Evolutionary conservation across 352 stramenopile genomes (phyloP).

Genomic region (Phytophthora pluvialis): DNA sequence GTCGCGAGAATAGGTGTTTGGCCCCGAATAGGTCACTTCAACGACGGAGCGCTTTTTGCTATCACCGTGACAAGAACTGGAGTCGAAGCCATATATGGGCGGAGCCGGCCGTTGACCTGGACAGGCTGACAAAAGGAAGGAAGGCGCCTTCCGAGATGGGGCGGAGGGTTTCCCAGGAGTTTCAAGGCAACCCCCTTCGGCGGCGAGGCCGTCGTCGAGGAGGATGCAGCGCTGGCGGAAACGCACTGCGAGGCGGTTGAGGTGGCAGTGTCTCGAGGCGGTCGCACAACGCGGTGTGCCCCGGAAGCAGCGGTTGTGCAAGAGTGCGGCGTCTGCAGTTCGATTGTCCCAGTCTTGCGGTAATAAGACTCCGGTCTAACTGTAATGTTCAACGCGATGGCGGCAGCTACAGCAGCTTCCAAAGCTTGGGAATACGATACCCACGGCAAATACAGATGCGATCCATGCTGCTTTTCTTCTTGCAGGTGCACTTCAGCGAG

Average conservation of each 20-base stretch:
- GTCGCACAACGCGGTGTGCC: slow-evolving; percentile 10
- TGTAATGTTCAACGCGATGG: neutral
- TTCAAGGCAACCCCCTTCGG: slow-evolving; percentile 13
- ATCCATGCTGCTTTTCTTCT: neutral
- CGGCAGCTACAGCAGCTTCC: neutral
- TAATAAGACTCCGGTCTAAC: neutral
- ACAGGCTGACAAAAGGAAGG: slow-evolving; percentile 13
- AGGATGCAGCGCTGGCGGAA: slow-evolving; percentile 18
- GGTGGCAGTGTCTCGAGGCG: neutral
- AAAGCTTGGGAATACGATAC: neutral
- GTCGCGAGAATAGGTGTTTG: slow-evolving; percentile 6
- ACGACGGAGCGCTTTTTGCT: neutral
- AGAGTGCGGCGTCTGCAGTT: slow-evolving; percentile 19
- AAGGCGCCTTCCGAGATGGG: slow-evolving; percentile 10
- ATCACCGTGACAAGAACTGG: neutral
- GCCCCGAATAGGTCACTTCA: slow-evolving; percentile 11
- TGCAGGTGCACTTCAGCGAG: neutral
- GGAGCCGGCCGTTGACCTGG: slow-evolving; percentile 13
- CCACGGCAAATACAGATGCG: neutral
- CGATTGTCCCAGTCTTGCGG: slow-evolving; percentile 7
- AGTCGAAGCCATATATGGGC: slow-evolving; percentile 18
- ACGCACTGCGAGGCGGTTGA: slow-evolving; percentile 14
- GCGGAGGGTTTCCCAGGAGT: slow-evolving; percentile 33
- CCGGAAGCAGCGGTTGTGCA: slow-evolving; percentile 29
- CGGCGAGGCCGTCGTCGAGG: slow-evolving; percentile 10